A percentile compares a stretch with the other conserved stretches of the same genome.
phyloP scores from a whole-genome alignment of 345 rosid species.

The Sisymbrium irio region DNA sequence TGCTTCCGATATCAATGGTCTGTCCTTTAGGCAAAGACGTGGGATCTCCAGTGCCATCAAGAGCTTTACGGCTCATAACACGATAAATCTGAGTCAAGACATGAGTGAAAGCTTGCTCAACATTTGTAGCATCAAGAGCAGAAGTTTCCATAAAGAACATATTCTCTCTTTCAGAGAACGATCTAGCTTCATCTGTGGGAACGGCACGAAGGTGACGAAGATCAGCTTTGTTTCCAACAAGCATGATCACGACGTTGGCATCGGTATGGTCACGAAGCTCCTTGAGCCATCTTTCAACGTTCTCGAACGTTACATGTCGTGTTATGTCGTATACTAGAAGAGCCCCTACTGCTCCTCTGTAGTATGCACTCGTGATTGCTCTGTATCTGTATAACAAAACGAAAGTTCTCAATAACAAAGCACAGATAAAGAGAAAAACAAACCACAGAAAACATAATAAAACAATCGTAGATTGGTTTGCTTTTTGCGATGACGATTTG shows the following conservation, averaged over 20 bases:
- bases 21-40: slow-evolving; percentile 48
- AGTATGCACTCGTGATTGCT: slow-evolving; percentile 58
- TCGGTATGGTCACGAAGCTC: slow-evolving; percentile 59
- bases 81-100: slow-evolving; percentile 52
- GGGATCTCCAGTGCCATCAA: slow-evolving; percentile 46
- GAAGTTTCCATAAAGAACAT: slow-evolving; percentile 57
- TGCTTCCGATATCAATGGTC: slow-evolving; percentile 42
- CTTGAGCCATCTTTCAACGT: slow-evolving; percentile 53
- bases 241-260: slow-evolving; percentile 53
- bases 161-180: slow-evolving; percentile 45
- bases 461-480: neutral
- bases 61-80: slow-evolving; percentile 47
- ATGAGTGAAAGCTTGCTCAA: slow-evolving; percentile 53
- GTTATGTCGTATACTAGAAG: slow-evolving; percentile 55
- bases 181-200: slow-evolving; percentile 43
- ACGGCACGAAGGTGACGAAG: slow-evolving; percentile 52
- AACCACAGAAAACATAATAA: neutral
- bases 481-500: neutral
- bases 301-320: slow-evolving; percentile 47
- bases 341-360: slow-evolving; percentile 59
- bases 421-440: neutral
- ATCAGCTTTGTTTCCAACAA: slow-evolving; percentile 56
- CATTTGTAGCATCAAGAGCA: slow-evolving; percentile 53
- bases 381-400: slow-evolving; percentile 37
- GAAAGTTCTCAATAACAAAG: neutral